Evolutionary conservation across 179 eudicot genomes (phyloP).

Genomic region (Sideroxylon spinosum): DNA sequence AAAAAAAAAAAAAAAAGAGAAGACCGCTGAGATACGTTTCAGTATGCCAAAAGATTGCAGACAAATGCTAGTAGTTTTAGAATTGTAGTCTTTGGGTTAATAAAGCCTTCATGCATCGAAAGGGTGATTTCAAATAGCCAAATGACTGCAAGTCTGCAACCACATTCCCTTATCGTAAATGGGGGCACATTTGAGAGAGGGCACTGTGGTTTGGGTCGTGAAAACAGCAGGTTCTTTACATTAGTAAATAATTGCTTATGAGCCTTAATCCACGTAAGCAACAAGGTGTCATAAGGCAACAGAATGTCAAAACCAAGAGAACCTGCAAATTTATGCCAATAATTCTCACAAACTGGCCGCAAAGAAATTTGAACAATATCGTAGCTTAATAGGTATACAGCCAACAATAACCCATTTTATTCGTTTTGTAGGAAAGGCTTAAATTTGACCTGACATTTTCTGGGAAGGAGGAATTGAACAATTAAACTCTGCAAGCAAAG

Average conservation of each 20-base stretch:
- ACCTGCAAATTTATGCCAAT: too few relatives aligned
- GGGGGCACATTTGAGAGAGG: not conserved
- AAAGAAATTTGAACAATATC: too few relatives aligned
- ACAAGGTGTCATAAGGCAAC: too few relatives aligned
- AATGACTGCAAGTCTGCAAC: not conserved
- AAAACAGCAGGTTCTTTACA: too few relatives aligned
- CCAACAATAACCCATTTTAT: not conserved
- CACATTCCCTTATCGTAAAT: not conserved
- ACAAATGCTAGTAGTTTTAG: not conserved
- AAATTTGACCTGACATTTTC: not conserved
- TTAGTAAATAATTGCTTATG: too few relatives aligned
- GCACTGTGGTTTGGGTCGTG: not conserved
- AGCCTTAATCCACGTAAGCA: too few relatives aligned
- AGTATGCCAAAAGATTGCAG: not conserved
- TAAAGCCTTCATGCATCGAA: not conserved
- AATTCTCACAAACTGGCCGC: too few relatives aligned
- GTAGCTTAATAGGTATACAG: too few relatives aligned
- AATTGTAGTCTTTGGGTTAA: not conserved
- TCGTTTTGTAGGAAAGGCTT: not conserved
- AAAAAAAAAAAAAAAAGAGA: not conserved
- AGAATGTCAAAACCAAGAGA: too few relatives aligned
- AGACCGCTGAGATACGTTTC: too few relatives aligned
- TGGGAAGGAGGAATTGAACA: too few relatives aligned
- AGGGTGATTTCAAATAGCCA: not conserved
- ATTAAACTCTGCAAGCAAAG: not conserved